A percentile compares a stretch with the other conserved stretches of the same genome.
These are phyloP conservation scores for Nothophytophthora sp. DNA, from an alignment of 352 stramenopile genomes.

Conservation along the genomic window DNA sequence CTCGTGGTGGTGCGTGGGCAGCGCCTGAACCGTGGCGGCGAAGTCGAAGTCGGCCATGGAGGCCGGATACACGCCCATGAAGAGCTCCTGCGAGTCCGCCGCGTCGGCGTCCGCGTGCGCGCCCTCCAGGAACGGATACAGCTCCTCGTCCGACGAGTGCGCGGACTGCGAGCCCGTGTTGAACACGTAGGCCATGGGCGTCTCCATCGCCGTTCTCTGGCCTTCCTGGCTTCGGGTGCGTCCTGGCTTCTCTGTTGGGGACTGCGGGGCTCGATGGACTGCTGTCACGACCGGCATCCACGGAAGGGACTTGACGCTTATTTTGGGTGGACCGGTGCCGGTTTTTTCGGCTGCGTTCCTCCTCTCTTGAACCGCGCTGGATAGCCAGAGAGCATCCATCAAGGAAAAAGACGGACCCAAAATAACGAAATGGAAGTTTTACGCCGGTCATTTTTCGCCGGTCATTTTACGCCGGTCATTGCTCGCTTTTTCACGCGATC, in stretches of 20 bases:
- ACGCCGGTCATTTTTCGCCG: no score
- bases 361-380: no score
- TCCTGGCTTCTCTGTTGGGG: conserved; percentile 14
- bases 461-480: no score
- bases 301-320: background rate
- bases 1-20: conserved; percentile 29
- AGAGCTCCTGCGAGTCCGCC: conserved; percentile 44
- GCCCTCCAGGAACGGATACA: conserved; percentile 55
- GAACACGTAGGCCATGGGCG: conserved; percentile 53
- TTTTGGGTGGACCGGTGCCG: background rate
- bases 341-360: no score
- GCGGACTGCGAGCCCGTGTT: conserved; percentile 18
- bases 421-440: no score
- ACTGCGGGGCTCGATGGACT: conserved; percentile 4
- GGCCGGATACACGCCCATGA: conserved; percentile 56
- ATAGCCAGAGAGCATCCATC: no score
- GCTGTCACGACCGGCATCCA: conserved; percentile 7
- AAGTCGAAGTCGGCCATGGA: conserved; percentile 72
- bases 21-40: conserved; percentile 49
- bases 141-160: conserved; percentile 44
- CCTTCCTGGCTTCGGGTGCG: conserved; percentile 2
- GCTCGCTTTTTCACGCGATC: no score
- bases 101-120: conserved; percentile 27
- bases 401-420: no score
- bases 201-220: conserved; percentile 18